These are phyloP conservation scores for Daldinia sp. DNA, from an alignment of 2,329 filamentous ascomycete genomes.

Conservation along the genomic window DNA sequence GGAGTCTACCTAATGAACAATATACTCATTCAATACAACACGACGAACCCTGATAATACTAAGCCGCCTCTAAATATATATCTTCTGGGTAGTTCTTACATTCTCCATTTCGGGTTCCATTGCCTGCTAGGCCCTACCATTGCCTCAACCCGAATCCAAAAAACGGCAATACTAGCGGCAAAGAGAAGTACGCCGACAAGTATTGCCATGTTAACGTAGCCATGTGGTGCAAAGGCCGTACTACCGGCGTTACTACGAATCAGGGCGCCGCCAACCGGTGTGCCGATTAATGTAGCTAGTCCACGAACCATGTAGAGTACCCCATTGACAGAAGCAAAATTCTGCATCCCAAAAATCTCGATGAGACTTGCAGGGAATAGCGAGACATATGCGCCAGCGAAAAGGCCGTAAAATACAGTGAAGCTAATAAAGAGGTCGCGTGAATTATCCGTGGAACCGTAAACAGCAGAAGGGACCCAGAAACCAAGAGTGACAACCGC, in stretches of 20 bases:
- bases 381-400: constrained; percentile 7
- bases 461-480: neutral
- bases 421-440: neutral
- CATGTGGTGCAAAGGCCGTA: neutral
- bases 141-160: constrained; percentile 12
- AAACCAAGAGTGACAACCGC: neutral
- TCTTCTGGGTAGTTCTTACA: constrained; percentile 5
- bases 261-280: neutral
- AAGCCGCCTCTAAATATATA: no score
- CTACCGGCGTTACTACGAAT: neutral
- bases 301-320: constrained; percentile 16
- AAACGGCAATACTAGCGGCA: constrained; percentile 10
- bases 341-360: constrained; percentile 10
- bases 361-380: constrained; percentile 12
- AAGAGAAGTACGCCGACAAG: constrained; percentile 7
- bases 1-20: no score
- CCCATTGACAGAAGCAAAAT: constrained; percentile 10
- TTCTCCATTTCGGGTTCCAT: constrained; percentile 9
- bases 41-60: no score
- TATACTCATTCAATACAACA: no score
- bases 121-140: constrained; percentile 6
- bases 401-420: constrained; percentile 5
- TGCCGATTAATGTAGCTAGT: constrained; percentile 3
- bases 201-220: constrained; percentile 3
- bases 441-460: neutral